These are phyloP conservation scores for Claviceps fusiformis DNA, from an alignment of 2,329 filamentous ascomycete species.

Conservation along the genomic window DNA sequence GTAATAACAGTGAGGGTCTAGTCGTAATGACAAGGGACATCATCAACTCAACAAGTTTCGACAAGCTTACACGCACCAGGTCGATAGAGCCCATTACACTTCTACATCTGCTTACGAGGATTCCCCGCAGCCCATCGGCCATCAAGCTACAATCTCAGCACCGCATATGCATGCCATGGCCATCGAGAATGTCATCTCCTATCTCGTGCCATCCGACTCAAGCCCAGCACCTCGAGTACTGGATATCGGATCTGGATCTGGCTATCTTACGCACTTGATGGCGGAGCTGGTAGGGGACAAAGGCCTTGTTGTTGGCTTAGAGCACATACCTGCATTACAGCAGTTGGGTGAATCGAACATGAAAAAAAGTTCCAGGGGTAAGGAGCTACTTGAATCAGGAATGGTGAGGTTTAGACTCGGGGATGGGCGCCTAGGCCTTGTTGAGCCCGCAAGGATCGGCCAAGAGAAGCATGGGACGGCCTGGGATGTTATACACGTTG, in stretches of 20 bases:
- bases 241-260: conserved; percentile 63
- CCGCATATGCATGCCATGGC: conserved; percentile 49
- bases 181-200: conserved; percentile 33
- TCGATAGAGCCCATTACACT: conserved; percentile 79
- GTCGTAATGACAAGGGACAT: no score
- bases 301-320: conserved; percentile 52
- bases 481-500: conserved; percentile 94
- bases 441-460: conserved; percentile 29
- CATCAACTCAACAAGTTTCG: background rate
- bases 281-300: conserved; percentile 55
- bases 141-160: conserved; percentile 42
- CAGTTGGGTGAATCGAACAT: conserved; percentile 54
- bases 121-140: conserved; percentile 40
- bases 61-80: conserved; percentile 30
- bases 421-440: conserved; percentile 57
- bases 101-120: conserved; percentile 55
- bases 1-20: background rate
- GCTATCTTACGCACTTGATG: conserved; percentile 79
- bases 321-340: conserved; percentile 55
- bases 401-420: conserved; percentile 60
- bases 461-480: conserved; percentile 35
- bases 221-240: conserved; percentile 40
- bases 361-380: conserved; percentile 45
- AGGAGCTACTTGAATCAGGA: conserved; percentile 45
- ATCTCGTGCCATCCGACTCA: conserved; percentile 22